Conservation (phyloP, 225 moss, liverwort and hornwort genomes). For the Asterella californica region DNA sequence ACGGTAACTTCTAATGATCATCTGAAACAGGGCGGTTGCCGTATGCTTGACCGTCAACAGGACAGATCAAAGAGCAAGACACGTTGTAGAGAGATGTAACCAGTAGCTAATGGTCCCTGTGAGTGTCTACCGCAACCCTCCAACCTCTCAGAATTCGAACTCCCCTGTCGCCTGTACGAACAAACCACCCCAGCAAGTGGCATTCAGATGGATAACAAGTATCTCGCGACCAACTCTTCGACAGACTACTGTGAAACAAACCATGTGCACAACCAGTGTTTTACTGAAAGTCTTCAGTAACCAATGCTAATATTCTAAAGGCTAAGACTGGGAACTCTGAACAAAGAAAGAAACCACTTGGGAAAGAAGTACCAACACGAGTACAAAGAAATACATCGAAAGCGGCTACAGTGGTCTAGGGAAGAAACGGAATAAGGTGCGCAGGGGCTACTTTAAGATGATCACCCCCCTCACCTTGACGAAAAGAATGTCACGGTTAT, state of each 20-base stretch:
- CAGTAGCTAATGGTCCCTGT: conserved; percentile 9
- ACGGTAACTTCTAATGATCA: not conserved
- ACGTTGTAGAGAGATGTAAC: not conserved
- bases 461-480: conserved; percentile 66
- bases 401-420: not conserved
- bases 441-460: not conserved
- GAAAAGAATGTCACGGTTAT: conserved; percentile 85
- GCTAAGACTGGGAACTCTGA: not conserved
- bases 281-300: no score
- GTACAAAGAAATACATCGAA: not conserved
- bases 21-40: conserved; percentile 8
- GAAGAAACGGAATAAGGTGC: not conserved
- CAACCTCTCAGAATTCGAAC: conserved; percentile 72
- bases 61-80: conserved; percentile 11
- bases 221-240: no score
- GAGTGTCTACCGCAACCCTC: conserved; percentile 7
- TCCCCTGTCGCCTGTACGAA: conserved; percentile 75
- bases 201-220: not conserved
- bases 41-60: not conserved
- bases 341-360: not conserved
- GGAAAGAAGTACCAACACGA: not conserved
- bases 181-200: not conserved
- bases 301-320: no score
- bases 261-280: no score
- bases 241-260: no score